Base-by-base conservation (phyloP, 2,329 filamentous ascomycete species). In the Emmonsiellopsis sp. region DNA sequence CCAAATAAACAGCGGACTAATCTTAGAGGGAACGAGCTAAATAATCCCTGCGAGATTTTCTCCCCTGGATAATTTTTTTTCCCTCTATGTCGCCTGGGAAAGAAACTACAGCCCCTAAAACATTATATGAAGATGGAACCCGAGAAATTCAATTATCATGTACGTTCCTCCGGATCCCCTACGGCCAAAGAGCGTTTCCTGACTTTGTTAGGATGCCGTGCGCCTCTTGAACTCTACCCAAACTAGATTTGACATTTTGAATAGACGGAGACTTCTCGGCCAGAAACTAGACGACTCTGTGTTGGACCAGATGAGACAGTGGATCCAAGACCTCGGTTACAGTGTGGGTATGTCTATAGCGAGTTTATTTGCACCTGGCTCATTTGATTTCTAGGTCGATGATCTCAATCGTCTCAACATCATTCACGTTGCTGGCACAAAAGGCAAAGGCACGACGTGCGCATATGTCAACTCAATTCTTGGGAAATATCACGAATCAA, bases 391-490 rank as follows among this genome's bases (percentile, higher is more conserved):
- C 35, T 46, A 73, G 68, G 66, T 70, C 5, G 60, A 67, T 16
- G 79, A 82, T 57, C 70, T 85, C 37, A 70, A 79, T 59, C 72
- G 74, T 16, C 70, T 86, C 35, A 84, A 84, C 59, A 74, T 85
- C 42, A 63, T 87, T 40, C 83, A 86, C 66, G 79, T 87, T 30
- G 82, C 84, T 15, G 84, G 84, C 10, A 87, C 84, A 40, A 87
- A 87, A 63, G 84, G 84, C 15, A 87, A 87, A 67, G 84, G 84
- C 42, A 82, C 78, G 62, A 84, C 82, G 1, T 86, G 83, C 62
- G 82, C 83, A 48, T 85, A 83, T 58, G 74, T 82, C 55, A 76
- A 82, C 58, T 81, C 81, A 7, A 81, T 86, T 56, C 75, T 87
- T 44, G 67, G 73, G 13, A 73, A 73, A 51, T 78, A 82, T 61